phyloP scores from a whole-genome alignment of 2,329 filamentous ascomycete species.

The Orbilia quercus region DNA sequence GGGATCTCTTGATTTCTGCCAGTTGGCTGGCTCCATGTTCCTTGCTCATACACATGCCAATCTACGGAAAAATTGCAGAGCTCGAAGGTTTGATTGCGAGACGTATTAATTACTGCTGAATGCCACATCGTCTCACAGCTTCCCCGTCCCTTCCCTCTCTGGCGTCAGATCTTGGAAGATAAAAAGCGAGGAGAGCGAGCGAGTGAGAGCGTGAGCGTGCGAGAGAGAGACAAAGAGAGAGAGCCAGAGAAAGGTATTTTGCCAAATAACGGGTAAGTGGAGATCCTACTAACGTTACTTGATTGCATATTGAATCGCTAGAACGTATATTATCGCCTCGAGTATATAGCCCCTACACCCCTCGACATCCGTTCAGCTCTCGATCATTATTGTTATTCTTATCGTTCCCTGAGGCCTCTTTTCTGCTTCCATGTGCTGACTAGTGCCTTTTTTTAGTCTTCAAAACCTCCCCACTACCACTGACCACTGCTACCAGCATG shows the following conservation, averaged over 20 bases:
- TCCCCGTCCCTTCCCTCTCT: slow-evolving; percentile 8
- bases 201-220: no score
- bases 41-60: slow-evolving; percentile 39
- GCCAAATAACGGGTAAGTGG: slow-evolving; percentile 54
- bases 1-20: slow-evolving; percentile 40
- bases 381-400: no score
- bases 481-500: no score
- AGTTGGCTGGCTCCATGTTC: slow-evolving; percentile 32
- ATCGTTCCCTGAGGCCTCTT: neutral
- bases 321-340: no score
- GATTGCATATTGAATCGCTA: neutral
- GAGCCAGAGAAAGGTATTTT: slow-evolving; percentile 22
- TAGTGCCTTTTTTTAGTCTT: slow-evolving; percentile 29
- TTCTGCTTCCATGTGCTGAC: neutral
- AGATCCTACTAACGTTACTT: slow-evolving; percentile 23
- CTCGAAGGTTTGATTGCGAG: slow-evolving; percentile 28
- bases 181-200: no score
- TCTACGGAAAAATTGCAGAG: slow-evolving; percentile 54
- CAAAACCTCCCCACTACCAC: slow-evolving; percentile 23
- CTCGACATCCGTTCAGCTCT: slow-evolving; percentile 9
- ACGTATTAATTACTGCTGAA: slow-evolving; percentile 36
- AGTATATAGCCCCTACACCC: neutral
- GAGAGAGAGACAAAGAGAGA: no score
- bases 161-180: slow-evolving; percentile 16
- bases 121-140: slow-evolving; percentile 17